phyloP scores from a whole-genome alignment of 2,329 filamentous ascomycete genomes.

The Hymenoscyphus scutula region DNA sequence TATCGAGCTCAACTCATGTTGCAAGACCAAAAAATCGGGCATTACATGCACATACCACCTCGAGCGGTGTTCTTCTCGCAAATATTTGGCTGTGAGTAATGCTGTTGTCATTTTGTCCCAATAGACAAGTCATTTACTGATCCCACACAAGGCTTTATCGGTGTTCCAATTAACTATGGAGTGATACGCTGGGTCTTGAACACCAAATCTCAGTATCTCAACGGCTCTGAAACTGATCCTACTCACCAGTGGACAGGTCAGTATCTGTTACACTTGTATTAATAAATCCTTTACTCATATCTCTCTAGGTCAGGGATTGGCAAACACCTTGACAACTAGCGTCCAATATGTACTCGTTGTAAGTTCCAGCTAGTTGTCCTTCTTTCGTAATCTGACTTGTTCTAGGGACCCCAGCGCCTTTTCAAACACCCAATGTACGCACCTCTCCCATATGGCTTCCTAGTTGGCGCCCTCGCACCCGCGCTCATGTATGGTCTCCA shows the following conservation, averaged over 20 bases:
- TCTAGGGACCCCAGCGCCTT: constrained; percentile 46
- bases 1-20: constrained; percentile 58
- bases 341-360: constrained; percentile 60
- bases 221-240: constrained; percentile 49
- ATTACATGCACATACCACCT: constrained; percentile 62
- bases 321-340: constrained; percentile 51
- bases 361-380: constrained; percentile 19
- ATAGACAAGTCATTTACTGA: neutral
- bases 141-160: constrained; percentile 44
- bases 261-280: too few species aligned
- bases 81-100: constrained; percentile 45
- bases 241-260: constrained; percentile 46
- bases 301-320: constrained; percentile 46
- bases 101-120: neutral
- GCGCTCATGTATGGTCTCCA: constrained; percentile 51
- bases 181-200: constrained; percentile 59
- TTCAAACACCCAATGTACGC: constrained; percentile 48
- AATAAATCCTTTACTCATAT: too few species aligned
- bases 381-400: neutral
- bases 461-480: constrained; percentile 48
- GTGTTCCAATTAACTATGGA: constrained; percentile 60
- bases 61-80: constrained; percentile 60
- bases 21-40: constrained; percentile 61
- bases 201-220: constrained; percentile 54
- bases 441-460: constrained; percentile 52